phyloP scores from a whole-genome alignment of 192 early-diverging fungal genomes.

The Coemansia umbellata region DNA sequence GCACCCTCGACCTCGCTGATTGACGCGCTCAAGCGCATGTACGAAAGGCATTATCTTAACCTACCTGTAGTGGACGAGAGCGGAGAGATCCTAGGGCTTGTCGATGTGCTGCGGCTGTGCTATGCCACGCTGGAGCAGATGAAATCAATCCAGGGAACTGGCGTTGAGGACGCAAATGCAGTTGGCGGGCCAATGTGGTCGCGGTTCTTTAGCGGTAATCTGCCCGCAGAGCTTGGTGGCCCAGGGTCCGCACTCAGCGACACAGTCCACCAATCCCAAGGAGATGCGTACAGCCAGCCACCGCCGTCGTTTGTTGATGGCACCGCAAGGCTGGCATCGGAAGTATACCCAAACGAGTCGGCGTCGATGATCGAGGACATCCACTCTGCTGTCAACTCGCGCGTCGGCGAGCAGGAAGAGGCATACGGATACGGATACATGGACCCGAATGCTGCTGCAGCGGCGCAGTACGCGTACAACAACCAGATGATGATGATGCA shows the following conservation, averaged over 20 bases:
- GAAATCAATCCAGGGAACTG: conserved; percentile 54
- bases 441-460: conserved; percentile 11
- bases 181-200: conserved; percentile 66
- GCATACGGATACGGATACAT: conserved; percentile 27
- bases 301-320: conserved; percentile 45
- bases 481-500: conserved; percentile 37
- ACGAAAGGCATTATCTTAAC: conserved; percentile 83
- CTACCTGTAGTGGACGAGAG: conserved; percentile 73
- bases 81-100: conserved; percentile 68
- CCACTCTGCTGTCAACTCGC: conserved; percentile 53
- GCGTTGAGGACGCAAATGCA: conserved; percentile 13
- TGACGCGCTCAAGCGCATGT: conserved; percentile 81
- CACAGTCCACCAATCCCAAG: conserved; percentile 48
- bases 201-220: conserved; percentile 72
- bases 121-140: conserved; percentile 81
- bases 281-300: conserved; percentile 22
- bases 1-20: conserved; percentile 67
- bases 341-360: conserved; percentile 53
- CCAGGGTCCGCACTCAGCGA: conserved; percentile 63
- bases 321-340: conserved; percentile 37
- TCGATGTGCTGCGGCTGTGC: conserved; percentile 79
- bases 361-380: conserved; percentile 55
- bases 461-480: conserved; percentile 37
- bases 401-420: conserved; percentile 53
- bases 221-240: conserved; percentile 58